Evolutionary conservation across 2,329 filamentous ascomycete species (phyloP), one percentile per base, ranked within the genome.

Genomic region (Fusarium papillatum): DNA sequence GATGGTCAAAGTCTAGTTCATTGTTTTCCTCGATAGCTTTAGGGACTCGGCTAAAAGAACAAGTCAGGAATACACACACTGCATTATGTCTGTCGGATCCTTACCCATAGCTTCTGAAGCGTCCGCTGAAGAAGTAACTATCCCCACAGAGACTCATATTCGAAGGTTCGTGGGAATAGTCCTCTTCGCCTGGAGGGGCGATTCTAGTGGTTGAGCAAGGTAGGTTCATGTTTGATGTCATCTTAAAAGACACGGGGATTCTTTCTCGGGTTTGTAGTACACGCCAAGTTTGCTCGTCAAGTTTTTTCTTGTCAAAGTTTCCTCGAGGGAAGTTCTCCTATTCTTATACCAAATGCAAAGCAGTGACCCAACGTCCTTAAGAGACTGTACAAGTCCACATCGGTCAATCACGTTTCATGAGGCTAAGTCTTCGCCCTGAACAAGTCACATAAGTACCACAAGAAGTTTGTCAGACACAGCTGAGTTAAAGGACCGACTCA

Each of bases 61-160:
- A 24, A 66, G 39, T 38, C 14, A 39, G 34, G 17, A 59, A 16
- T 10, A 34, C 2, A 1, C 7, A n/a, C 17, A 1, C 31, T 11
- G 4, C 29, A 16, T 39, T 2, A 48, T 13, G 5, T 1, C 14
- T 10, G 1, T 14, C 34, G 11, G 26, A 59, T 17, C 6, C 31
- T 41, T 26, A 79, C 77, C 76, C 78, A n/a, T 76, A 76, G 31
- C 76, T 79, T 29, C 65, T 67, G 2, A 19, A 29, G 11, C 66
- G 69, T 7, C 77, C 77, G 39, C 77, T 78, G 22, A 78, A 79
- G n/a, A 76, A 79, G 66, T 68, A 79, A 10, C 50, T 34, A 7
- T 72, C 66, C 2, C 76, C 78, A 7, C 70, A 69, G 14, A 79
- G 75, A 26, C 73, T 79, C 4, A 80, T 22, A 5, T 70, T 65